These are phyloP conservation scores for Aspergillus mulundensis DNA, from an alignment of 495 filamentous ascomycete species.

Conservation along the genomic window DNA sequence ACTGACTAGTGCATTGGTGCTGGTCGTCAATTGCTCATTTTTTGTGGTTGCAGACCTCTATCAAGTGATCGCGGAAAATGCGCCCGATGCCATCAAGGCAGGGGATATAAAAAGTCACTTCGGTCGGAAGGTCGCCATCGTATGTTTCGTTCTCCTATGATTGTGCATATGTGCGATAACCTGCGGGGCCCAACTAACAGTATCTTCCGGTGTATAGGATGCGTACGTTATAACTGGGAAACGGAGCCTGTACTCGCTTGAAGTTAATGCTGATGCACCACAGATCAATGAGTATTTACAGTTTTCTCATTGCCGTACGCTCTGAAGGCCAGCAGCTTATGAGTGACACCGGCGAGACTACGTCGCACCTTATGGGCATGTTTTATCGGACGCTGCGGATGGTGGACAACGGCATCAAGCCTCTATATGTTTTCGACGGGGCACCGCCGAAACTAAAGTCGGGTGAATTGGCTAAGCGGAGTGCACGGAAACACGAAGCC, in stretches of 20 bases:
- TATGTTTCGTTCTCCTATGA: conserved; percentile 40
- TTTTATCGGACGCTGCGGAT: conserved; percentile 98
- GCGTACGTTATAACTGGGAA: conserved; percentile 56
- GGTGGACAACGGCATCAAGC: conserved; percentile 98
- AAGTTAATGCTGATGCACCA: conserved; percentile 17
- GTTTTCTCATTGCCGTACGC: conserved; percentile 94
- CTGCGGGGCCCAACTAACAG: conserved; percentile 15
- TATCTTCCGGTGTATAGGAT: conserved; percentile 52
- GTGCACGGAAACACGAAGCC: conserved; percentile 85
- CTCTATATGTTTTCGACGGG: conserved; percentile 96
- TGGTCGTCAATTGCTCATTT: conserved; percentile 4
- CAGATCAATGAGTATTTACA: conserved; percentile 98
- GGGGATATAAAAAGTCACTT: conserved; percentile 99
- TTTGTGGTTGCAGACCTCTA: conserved; percentile 55
- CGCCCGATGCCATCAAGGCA: conserved; percentile 87
- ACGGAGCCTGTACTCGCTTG: background rate
- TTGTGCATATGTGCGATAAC: background rate
- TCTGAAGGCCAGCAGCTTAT: conserved; percentile 94
- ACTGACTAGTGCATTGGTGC: background rate
- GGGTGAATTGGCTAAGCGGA: conserved; percentile 90
- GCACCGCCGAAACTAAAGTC: conserved; percentile 95
- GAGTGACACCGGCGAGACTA: conserved; percentile 90
- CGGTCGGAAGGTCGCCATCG: conserved; percentile 93
- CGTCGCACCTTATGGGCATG: conserved; percentile 97
- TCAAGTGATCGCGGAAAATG: conserved; percentile 85